phyloP scores from a whole-genome alignment of 2,329 filamentous ascomycete species.

The Pseudocercospora vitis region DNA sequence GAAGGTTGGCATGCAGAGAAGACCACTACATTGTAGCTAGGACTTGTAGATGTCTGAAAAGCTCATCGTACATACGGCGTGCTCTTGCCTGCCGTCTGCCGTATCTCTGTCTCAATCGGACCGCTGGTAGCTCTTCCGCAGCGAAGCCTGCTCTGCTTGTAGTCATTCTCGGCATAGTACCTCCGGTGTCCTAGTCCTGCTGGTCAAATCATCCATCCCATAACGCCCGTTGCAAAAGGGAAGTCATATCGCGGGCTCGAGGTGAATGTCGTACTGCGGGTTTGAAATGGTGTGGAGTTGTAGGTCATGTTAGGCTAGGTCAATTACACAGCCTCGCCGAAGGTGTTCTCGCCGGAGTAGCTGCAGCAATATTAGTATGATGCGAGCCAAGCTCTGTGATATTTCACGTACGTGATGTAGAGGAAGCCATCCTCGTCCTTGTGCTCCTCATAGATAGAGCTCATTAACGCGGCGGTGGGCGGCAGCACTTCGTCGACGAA shows the following conservation, averaged over 20 bases:
- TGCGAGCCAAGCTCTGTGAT: not conserved
- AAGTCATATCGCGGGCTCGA: slow-evolving; percentile 22
- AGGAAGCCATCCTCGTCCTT: slow-evolving; percentile 87
- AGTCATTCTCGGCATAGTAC: slow-evolving; percentile 13
- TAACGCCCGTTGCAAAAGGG: slow-evolving; percentile 26
- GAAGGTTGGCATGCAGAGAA: not conserved
- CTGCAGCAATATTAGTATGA: slow-evolving; percentile 42
- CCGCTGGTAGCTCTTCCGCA: not conserved
- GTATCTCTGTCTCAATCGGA: slow-evolving; percentile 9
- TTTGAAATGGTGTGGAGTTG: slow-evolving; percentile 16
- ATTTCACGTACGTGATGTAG: slow-evolving; percentile 79
- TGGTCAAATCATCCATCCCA: slow-evolving; percentile 14
- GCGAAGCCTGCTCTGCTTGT: slow-evolving; percentile 3
- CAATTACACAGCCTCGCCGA: slow-evolving; percentile 62
- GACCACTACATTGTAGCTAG: slow-evolving; percentile 1
- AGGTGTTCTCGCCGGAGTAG: slow-evolving; percentile 99
- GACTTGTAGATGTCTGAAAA: not conserved
- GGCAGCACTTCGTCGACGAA: slow-evolving; percentile 98
- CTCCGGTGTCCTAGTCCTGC: slow-evolving; percentile 15
- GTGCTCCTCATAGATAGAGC: slow-evolving; percentile 99
- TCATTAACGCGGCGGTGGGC: slow-evolving; percentile 96
- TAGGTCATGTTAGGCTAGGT: slow-evolving; percentile 9
- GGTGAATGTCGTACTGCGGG: slow-evolving; percentile 18
- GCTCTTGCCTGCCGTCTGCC: not conserved
- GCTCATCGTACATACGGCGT: not conserved